A percentile compares a stretch with the other conserved stretches of the same genome.
These are phyloP conservation scores for Austroboletus festivus DNA, from an alignment of 768 basidiomycete genomes.

Conservation along the genomic window DNA sequence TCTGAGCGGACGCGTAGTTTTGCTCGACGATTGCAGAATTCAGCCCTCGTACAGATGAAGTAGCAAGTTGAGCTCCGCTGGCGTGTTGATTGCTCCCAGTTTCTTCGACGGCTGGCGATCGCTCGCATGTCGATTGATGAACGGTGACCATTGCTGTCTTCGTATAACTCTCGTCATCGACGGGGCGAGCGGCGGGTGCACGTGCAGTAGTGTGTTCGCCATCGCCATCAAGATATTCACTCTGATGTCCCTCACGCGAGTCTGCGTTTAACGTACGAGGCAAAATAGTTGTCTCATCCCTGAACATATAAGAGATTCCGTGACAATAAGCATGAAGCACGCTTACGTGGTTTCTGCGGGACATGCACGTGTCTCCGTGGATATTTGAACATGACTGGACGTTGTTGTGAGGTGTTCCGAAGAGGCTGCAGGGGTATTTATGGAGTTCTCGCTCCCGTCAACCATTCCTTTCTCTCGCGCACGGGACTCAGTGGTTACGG, in stretches of 20 bases:
- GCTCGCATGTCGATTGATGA: not conserved
- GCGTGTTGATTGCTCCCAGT: not conserved
- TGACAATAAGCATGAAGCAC: not conserved
- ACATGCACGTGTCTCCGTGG: not conserved
- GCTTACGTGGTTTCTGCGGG: conserved; percentile 2
- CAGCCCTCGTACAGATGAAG: not conserved
- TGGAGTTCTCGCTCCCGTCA: not conserved
- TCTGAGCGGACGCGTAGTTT: not conserved
- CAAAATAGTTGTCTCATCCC: not conserved
- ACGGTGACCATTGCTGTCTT: not conserved
- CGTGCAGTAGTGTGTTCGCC: not conserved
- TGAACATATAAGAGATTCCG: conserved; percentile 1
- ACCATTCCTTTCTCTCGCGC: not conserved
- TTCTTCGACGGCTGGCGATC: not conserved
- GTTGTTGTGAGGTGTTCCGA: not conserved
- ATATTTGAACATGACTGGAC: not conserved
- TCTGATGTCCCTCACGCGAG: not conserved
- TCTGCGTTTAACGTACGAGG: not conserved
- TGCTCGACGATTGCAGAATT: not conserved
- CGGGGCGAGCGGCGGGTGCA: not conserved
- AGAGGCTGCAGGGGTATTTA: not conserved
- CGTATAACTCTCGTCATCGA: not conserved
- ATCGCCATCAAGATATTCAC: not conserved
- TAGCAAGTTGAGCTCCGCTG: not conserved
- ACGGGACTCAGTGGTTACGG: not conserved